Evolutionary conservation across 257 asterid genomes (phyloP).

Genomic region (Plantago ovata): DNA sequence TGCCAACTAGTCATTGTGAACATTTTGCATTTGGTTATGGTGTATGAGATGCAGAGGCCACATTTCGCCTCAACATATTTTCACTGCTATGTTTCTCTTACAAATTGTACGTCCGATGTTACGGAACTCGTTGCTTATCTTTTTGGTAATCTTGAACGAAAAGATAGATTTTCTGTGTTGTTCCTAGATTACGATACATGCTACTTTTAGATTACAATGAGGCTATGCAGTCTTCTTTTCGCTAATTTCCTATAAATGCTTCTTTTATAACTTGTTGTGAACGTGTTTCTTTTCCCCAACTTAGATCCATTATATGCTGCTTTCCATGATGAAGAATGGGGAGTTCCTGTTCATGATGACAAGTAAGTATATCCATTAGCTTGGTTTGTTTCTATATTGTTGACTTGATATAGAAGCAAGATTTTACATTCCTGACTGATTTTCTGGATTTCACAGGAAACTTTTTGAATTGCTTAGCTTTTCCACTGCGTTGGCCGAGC

Average conservation of each 20-base stretch:
- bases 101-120: too few species aligned
- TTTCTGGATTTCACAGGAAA: conserved; percentile 40
- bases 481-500: conserved; percentile 81
- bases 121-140: too few species aligned
- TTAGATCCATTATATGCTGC: conserved; percentile 56
- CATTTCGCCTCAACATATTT: too few species aligned
- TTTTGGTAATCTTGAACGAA: too few species aligned
- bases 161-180: too few species aligned
- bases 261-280: conserved; percentile 22
- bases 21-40: background rate
- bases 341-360: conserved; percentile 67
- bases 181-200: too few species aligned
- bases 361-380: conserved; percentile 33
- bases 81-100: too few species aligned
- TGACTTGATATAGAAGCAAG: conserved; percentile 1
- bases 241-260: background rate
- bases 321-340: conserved; percentile 88
- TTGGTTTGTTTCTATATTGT: conserved; percentile 14
- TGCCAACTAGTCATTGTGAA: background rate
- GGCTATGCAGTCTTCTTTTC: background rate
- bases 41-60: background rate
- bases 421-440: conserved; percentile 12
- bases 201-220: too few species aligned
- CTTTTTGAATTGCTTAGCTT: conserved; percentile 71
- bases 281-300: conserved; percentile 19